A percentile compares a stretch with the other conserved stretches of the same genome.
Evolutionary conservation across 352 stramenopile genomes (phyloP).

Genomic region (Globisporangium orthogonon): DNA sequence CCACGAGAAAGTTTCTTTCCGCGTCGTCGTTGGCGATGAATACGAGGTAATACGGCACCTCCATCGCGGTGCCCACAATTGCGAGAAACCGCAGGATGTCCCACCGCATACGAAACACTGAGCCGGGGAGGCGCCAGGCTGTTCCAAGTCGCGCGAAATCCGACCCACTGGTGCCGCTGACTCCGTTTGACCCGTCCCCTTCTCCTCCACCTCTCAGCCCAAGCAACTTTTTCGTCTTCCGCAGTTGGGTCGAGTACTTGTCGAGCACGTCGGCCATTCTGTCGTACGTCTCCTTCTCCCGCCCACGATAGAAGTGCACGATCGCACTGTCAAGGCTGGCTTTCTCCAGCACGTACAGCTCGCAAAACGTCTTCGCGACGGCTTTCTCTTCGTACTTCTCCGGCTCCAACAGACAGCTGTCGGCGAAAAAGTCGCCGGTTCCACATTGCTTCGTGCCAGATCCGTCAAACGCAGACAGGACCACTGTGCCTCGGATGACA

Average conservation of each 20-base stretch:
- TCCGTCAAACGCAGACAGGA: conserved; percentile 42
- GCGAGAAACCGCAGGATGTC: conserved; percentile 33
- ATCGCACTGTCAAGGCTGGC: conserved; percentile 51
- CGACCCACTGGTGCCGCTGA: conserved; percentile 5
- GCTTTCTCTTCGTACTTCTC: conserved; percentile 69
- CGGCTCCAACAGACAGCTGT: conserved; percentile 44
- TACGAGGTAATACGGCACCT: conserved; percentile 64
- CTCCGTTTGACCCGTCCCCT: conserved; percentile 1
- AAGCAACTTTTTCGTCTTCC: conserved; percentile 74
- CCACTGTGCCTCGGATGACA: conserved; percentile 47
- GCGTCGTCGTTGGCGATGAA: conserved; percentile 55
- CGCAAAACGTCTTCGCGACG: conserved; percentile 73
- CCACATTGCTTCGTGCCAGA: conserved; percentile 47
- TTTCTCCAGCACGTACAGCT: conserved; percentile 71
- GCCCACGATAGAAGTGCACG: conserved; percentile 39
- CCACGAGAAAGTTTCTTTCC: conserved; percentile 33
- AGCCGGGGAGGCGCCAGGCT: conserved; percentile 41
- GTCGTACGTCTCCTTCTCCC: conserved; percentile 17
- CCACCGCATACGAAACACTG: conserved; percentile 46
- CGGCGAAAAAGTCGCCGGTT: conserved; percentile 61
- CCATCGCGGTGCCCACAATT: conserved; percentile 50
- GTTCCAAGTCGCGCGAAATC: conserved; percentile 5
- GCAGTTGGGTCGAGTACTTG: conserved; percentile 51
- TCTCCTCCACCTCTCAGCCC: conserved; percentile 31
- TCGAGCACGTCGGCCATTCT: conserved; percentile 43